Conservation (phyloP, 2,329 filamentous ascomycete genomes). For the Arthrobotrys entomopaga region DNA sequence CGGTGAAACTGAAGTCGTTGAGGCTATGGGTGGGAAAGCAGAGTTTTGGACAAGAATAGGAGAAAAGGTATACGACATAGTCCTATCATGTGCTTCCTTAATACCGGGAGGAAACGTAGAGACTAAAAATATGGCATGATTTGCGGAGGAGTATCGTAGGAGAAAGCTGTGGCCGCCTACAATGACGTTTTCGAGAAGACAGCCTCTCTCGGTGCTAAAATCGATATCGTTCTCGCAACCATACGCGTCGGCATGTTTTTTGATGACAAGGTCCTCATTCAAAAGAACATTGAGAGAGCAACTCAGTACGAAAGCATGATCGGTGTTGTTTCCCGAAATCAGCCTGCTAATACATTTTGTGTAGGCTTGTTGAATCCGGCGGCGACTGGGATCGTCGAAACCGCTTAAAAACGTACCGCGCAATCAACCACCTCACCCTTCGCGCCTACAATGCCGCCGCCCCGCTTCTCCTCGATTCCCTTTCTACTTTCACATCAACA, state of each 20-base stretch:
- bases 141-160: slow-evolving; percentile 66
- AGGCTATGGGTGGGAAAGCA: slow-evolving; percentile 90
- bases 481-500: slow-evolving; percentile 98
- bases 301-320: slow-evolving; percentile 63
- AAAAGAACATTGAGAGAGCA: slow-evolving; percentile 92
- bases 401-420: slow-evolving; percentile 97
- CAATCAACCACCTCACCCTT: slow-evolving; percentile 88
- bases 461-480: slow-evolving; percentile 91
- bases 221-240: slow-evolving; percentile 94
- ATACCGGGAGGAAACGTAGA: too few relatives aligned
- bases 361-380: slow-evolving; percentile 85
- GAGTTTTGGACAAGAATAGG: slow-evolving; percentile 96
- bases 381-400: slow-evolving; percentile 99
- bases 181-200: slow-evolving; percentile 97
- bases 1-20: slow-evolving; percentile 93
- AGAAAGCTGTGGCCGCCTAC: slow-evolving; percentile 91
- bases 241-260: slow-evolving; percentile 97
- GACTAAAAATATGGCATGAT: not conserved
- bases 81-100: not conserved
- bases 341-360: slow-evolving; percentile 3
- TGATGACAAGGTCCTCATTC: slow-evolving; percentile 88
- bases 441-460: slow-evolving; percentile 90
- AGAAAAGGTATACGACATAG: slow-evolving; percentile 76
- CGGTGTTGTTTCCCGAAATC: not conserved
- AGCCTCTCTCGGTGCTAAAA: slow-evolving; percentile 95